A percentile compares a stretch with the other conserved stretches of the same genome.
Conservation (phyloP, 768 basidiomycete genomes). For the Tulasnella sp. region DNA sequence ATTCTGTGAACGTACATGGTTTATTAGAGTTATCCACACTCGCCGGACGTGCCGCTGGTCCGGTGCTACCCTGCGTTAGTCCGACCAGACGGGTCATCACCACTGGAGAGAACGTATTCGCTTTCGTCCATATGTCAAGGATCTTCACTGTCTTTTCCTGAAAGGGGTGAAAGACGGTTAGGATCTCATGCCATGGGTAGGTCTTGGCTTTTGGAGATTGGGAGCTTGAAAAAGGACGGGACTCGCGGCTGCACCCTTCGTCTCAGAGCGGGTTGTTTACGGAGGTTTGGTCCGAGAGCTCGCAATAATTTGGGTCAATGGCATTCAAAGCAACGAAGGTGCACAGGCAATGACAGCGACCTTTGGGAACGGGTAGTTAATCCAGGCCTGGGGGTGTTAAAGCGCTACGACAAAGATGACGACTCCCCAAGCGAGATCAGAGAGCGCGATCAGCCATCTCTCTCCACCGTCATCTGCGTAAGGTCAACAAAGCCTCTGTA, state of each 20-base stretch:
- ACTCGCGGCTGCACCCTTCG: slow-evolving; percentile 5
- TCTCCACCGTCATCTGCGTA: too few species aligned
- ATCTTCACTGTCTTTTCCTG: slow-evolving; percentile 98
- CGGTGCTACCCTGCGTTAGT: slow-evolving; percentile 43
- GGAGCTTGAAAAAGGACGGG: not conserved
- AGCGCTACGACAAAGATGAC: too few species aligned
- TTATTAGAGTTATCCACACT: slow-evolving; percentile 13
- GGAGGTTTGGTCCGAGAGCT: not conserved
- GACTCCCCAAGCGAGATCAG: too few species aligned
- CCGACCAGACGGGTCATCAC: slow-evolving; percentile 63
- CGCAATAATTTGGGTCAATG: too few species aligned
- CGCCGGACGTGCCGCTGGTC: slow-evolving; percentile 43
- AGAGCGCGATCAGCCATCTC: too few species aligned
- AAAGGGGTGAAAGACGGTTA: not conserved
- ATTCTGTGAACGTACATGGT: slow-evolving; percentile 18
- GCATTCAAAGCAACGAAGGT: too few species aligned
- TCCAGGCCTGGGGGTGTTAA: too few species aligned
- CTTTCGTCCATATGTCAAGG: slow-evolving; percentile 94
- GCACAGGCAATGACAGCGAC: too few species aligned
- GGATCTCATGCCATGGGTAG: not conserved
- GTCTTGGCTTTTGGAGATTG: too few species aligned
- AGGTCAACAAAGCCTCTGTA: too few species aligned
- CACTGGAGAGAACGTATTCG: slow-evolving; percentile 71
- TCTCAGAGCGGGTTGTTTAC: slow-evolving; percentile 6
- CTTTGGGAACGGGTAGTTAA: too few species aligned